Base-by-base conservation (phyloP, 192 early-diverging fungal species). In the Dimargaris cristalligena region DNA sequence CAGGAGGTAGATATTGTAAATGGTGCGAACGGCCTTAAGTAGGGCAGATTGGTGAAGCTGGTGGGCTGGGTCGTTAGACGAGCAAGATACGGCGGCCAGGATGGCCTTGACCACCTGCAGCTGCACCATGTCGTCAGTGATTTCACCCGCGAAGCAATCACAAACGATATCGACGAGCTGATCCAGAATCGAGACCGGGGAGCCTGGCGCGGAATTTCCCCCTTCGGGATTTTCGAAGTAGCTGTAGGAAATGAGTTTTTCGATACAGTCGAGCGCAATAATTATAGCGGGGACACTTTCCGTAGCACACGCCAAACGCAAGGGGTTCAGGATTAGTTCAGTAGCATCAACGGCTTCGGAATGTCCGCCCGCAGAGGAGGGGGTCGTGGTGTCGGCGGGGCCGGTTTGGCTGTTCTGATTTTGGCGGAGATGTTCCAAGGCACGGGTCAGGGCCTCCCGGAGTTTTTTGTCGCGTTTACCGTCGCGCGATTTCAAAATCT, bases 61-160 rank as follows among this genome's bases (percentile, higher is more conserved):
- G 29, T 76, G 69, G 32, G 72, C 74, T 9, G 78, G 72, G 23
- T 20, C 16, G 22, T 32, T 3, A 22, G 55, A 57, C 0, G 34
- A 23, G 4, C 78, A 79, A 26, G 86, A 88, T 18, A 90, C 80
- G 48, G 91, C 85, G 14, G 85, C 88, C 55, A 89, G 73, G 33
- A 95, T 70, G 1, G 92, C 92, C 76, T 92, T 92, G 54, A 93
- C 79, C 11, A 96, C 86, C 63, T 96, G 92, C 60, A 93, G 60
- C 67, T 93, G 90, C 11, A 96, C 82, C 58, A 81, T 86, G 26
- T 92, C 90, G 55, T 86, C 85, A 0, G 86, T 90, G 34, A 71
- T 67, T 59, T 90, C 88, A 55, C 85, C 85, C 38, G 78, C 78
- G 67, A 89, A 87, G 50, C 82, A 79, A 52, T 87, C 76, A 58